Evolutionary conservation across 148 eudicot species (phyloP), one percentile per base, ranked within the genome.

Genomic region (Rhododendron molle): DNA sequence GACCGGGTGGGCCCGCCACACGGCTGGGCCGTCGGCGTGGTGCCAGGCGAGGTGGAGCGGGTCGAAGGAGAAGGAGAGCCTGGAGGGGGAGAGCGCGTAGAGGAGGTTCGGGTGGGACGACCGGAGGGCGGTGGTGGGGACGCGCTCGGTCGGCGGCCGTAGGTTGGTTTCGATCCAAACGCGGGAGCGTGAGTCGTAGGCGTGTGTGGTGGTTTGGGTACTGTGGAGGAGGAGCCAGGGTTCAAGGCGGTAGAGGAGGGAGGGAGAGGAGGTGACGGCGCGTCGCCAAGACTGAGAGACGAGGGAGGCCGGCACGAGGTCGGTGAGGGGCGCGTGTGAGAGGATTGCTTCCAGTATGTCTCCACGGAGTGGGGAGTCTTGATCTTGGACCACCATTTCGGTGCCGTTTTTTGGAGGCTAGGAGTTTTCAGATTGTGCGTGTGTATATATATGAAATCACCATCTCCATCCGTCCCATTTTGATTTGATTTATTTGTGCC

Each of bases 221-320:
- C 50, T 87, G 67, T 95, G 93, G 58, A 92, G 79, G 15, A 94
- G 20, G 18, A 96, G 89, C 98, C 97, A 96, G 2, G 97, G 96
- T 52, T 89, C 89, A 14, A 86, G 86, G 43, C 16, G 50, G 65
- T 86, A 90, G 16, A 83, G 7, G 81, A 88, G 81, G 15, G 32
- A 74, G 32, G 94, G 88, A 0, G 97, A 91, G 1, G 91, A 91
- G 3, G 12, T 78, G 10, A 91, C 92, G 12, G 93, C 91, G 2
- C 18, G 8, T 14, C 76, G 54, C 98, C 98, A 96, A 21, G 91
- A 84, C 30, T 82, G 89, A 43, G 96, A 94, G 20, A 93, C 97
- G 23, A 60, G 89, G 2, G 89, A 78, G 28, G 91, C 93, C 0
- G 88, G 88, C 0, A 84, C 90, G 0, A 96, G 83, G 85, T 96